Conservation (phyloP, 169 alveolate genomes). For the Eimeria falciformis region DNA sequence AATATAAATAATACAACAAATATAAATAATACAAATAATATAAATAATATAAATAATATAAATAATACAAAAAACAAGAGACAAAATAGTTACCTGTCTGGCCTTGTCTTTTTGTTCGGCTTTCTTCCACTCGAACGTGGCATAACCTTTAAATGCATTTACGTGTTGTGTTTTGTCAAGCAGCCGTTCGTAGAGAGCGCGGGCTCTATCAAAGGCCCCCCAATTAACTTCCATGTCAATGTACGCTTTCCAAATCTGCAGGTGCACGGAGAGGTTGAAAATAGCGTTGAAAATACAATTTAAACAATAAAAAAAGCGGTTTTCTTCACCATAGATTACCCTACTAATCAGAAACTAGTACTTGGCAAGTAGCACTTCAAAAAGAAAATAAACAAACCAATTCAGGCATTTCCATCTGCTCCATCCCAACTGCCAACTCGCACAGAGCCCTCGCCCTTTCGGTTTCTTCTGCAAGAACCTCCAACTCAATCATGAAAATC, state of each 20-base stretch:
- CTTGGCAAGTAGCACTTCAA: no score
- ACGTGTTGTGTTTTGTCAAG: slow-evolving; percentile 94
- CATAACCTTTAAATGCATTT: slow-evolving; percentile 87
- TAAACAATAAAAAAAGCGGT: slow-evolving; percentile 1
- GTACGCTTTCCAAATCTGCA: slow-evolving; percentile 87
- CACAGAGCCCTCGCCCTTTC: slow-evolving; percentile 93
- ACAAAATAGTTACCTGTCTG: slow-evolving; percentile 69
- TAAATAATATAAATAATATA: no score
- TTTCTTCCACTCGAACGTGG: slow-evolving; percentile 83
- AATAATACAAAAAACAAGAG: not conserved
- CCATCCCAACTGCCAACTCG: slow-evolving; percentile 91
- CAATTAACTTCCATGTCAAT: slow-evolving; percentile 85
- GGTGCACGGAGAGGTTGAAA: not conserved
- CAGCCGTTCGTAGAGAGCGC: slow-evolving; percentile 92
- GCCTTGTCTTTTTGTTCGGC: slow-evolving; percentile 81
- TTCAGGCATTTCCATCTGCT: slow-evolving; percentile 95
- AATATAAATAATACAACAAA: no score
- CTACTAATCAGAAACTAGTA: no score
- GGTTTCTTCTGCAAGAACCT: slow-evolving; percentile 90
- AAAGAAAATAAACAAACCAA: no score
- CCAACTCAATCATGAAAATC: slow-evolving; percentile 93
- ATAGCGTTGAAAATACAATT: not conserved
- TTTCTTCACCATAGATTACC: not conserved
- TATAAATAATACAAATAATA: no score
- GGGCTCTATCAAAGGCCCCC: slow-evolving; percentile 87